phyloP scores from a whole-genome alignment of 2,329 filamentous ascomycete species.

The Fusarium acutatum region DNA sequence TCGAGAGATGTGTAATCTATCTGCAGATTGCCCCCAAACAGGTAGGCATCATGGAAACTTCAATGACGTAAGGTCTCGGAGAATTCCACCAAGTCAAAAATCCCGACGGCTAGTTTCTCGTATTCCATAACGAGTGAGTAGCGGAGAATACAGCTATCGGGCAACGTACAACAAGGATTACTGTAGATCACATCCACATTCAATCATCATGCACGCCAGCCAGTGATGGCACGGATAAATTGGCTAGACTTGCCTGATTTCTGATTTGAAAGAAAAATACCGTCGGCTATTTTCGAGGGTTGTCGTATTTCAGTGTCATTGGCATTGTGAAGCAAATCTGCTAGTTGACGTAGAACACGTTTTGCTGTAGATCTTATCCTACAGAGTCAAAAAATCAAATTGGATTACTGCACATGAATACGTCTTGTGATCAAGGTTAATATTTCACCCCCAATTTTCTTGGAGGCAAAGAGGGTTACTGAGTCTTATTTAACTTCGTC shows the following conservation, averaged over 20 bases:
- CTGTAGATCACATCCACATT: background rate
- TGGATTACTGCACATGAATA: background rate
- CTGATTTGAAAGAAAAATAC: fast-evolving
- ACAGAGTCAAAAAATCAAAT: fast-evolving
- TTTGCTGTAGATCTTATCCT: background rate
- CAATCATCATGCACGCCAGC: too few relatives aligned
- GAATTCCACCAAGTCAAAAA: background rate
- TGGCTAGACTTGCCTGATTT: fast-evolving
- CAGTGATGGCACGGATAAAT: background rate
- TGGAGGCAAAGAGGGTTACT: background rate
- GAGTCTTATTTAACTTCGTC: background rate
- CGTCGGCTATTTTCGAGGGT: background rate
- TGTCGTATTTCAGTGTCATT: background rate
- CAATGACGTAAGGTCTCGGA: too few relatives aligned
- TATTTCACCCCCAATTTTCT: background rate
- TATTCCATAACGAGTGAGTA: background rate
- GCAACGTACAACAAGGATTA: background rate
- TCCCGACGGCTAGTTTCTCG: background rate
- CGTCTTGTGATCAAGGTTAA: background rate
- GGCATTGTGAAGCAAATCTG: fast-evolving
- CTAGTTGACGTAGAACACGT: background rate
- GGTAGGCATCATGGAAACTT: too few relatives aligned
- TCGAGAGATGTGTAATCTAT: too few relatives aligned
- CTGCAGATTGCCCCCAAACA: too few relatives aligned
- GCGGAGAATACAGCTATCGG: background rate